phyloP scores from a whole-genome alignment of 2,329 filamentous ascomycete species.

The Didymella exigua region DNA sequence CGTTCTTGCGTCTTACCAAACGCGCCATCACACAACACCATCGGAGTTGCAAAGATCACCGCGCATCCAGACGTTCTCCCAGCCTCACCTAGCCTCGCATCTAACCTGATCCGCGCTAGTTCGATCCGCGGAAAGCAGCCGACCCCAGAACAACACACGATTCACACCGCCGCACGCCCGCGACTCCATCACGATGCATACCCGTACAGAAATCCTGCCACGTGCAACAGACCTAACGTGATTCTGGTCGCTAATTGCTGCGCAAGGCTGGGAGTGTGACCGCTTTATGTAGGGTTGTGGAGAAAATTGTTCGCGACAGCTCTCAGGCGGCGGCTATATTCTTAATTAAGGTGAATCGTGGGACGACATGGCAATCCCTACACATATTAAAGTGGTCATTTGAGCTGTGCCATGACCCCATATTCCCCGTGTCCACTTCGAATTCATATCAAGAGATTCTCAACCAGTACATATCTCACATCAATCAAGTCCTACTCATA shows the following conservation, averaged over 20 bases:
- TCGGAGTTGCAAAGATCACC: neutral
- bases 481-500: too few species aligned
- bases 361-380: conserved; percentile 10
- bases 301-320: neutral
- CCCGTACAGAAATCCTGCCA: neutral
- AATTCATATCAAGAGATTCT: neutral
- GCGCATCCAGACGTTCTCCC: conserved; percentile 8
- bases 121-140: conserved; percentile 6
- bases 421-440: conserved; percentile 9
- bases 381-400: conserved; percentile 11
- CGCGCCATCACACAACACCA: neutral
- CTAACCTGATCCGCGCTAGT: neutral
- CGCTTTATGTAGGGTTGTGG: conserved; percentile 16
- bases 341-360: conserved; percentile 1
- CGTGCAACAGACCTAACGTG: conserved; percentile 1
- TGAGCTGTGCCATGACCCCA: conserved; percentile 3
- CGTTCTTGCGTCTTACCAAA: conserved; percentile 3
- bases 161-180: conserved; percentile 12
- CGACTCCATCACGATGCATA: conserved; percentile 4
- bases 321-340: conserved; percentile 3
- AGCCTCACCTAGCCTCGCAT: neutral
- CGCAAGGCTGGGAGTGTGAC: conserved; percentile 14
- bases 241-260: neutral
- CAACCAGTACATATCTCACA: neutral
- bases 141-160: conserved; percentile 16